A percentile compares a stretch with the other conserved stretches of the same genome.
These are phyloP conservation scores for Trichothecium sympodiale DNA, from an alignment of 2,329 filamentous ascomycete species.

Conservation along the genomic window DNA sequence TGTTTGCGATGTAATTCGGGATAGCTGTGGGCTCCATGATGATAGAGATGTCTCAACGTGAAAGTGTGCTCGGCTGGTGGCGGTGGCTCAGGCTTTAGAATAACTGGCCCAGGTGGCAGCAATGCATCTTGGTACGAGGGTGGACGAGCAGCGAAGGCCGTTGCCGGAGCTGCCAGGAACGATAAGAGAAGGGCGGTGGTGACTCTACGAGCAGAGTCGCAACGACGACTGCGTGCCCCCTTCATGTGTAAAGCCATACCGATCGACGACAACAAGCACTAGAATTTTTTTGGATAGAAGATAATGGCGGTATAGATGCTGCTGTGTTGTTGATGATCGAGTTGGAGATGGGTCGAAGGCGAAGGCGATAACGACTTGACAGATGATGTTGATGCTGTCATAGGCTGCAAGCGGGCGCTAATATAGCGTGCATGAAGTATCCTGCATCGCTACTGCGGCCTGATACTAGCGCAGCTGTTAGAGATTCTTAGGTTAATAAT, in stretches of 20 bases:
- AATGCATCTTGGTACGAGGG: conserved; percentile 16
- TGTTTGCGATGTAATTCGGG: conserved; percentile 66
- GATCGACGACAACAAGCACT: conserved; percentile 1
- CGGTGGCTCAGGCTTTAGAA: conserved; percentile 3
- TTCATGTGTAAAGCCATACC: conserved; percentile 2
- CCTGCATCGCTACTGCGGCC: too few species aligned
- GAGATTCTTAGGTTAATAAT: too few species aligned
- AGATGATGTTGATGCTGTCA: conserved; percentile 2
- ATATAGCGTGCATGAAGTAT: too few species aligned
- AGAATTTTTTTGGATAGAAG: not conserved
- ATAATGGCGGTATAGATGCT: not conserved
- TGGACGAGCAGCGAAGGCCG: conserved; percentile 25
- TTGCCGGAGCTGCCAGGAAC: conserved; percentile 47
- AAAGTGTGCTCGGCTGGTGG: conserved; percentile 44
- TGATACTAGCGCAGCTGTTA: too few species aligned
- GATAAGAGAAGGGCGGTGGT: conserved; percentile 54
- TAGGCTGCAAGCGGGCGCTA: not conserved
- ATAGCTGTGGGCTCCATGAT: conserved; percentile 75
- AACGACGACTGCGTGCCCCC: conserved; percentile 16
- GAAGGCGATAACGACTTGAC: not conserved
- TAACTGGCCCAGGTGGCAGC: conserved; percentile 3
- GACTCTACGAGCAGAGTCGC: conserved; percentile 49
- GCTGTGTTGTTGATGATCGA: not conserved
- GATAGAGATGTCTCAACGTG: conserved; percentile 79
- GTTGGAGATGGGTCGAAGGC: not conserved